Base-by-base conservation (phyloP, 345 rosid species). In the Clarkia xantiana region DNA sequence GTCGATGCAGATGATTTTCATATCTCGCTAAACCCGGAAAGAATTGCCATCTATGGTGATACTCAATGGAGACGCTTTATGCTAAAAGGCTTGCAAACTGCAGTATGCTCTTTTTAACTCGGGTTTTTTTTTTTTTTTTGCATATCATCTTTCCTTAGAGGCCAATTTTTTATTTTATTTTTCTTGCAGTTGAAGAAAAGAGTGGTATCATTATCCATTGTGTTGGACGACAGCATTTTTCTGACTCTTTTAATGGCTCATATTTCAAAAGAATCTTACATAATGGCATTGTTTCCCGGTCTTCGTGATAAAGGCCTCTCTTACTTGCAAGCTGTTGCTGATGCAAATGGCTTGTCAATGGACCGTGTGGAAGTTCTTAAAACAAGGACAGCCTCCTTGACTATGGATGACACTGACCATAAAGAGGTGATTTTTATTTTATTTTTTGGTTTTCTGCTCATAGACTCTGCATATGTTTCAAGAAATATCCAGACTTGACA, bases 221-320 rank as follows among this genome's bases (percentile, higher is more conserved):
- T 86, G 57, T 75, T 71, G 47, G 98, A 91, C 75, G 98, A 91
- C 64, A 91, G 96, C 67, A 50, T 83, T 45, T 81, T 81, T 54
- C 55, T 75, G 55, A 66, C 94, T 14, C 69, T 83, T 53, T 62
- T 68, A 62, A 71, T 68, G 60, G 81, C 82, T 52, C 72, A 43
- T 64, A 56, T 76, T 44, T 79, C 83, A 36, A 60, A 64, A 55
- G 52, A 63, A 42, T 71, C 98, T 25, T 64, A 47, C 36, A 65
- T 86, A 44, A 52, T 79, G 66, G 66, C 85, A 42, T 40, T 83
- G 63, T 86, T 79, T 54, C 96, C 89, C 16, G 93, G 94, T 45
- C 58, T 86, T 69, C 66, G 77, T 60, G 79, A 79, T 34, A 62
- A 55, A 40, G 84, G 80, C 63, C 62, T 64, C 11, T 64, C 67